Evolutionary conservation across 345 rosid species (phyloP).

Genomic region (Eutrema japonicum): DNA sequence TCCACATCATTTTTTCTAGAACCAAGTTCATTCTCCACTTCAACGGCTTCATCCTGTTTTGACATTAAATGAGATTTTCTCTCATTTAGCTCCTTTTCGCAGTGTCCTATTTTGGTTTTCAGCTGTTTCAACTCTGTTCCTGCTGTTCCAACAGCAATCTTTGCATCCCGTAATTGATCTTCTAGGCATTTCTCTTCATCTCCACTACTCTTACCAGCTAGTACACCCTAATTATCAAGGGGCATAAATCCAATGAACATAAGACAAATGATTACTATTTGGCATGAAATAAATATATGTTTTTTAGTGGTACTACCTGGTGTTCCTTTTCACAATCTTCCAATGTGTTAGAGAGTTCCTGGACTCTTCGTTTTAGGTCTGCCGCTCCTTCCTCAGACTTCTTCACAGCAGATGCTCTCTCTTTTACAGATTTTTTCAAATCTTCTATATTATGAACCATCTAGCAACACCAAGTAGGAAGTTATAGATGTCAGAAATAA

Average conservation of each 20-base stretch:
- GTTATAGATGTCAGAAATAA: slow-evolving; percentile 21
- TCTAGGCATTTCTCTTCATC: slow-evolving; percentile 97
- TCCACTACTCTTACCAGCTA: slow-evolving; percentile 95
- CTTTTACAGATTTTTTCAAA: slow-evolving; percentile 71
- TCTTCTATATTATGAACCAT: slow-evolving; percentile 73
- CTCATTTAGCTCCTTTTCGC: slow-evolving; percentile 84
- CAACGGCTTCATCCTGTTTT: slow-evolving; percentile 77
- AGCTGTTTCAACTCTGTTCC: slow-evolving; percentile 88
- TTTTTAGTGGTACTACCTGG: slow-evolving; percentile 57
- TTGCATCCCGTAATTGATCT: slow-evolving; percentile 94
- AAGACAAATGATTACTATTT: slow-evolving; percentile 4
- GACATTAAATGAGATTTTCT: slow-evolving; percentile 69
- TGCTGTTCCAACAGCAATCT: slow-evolving; percentile 83
- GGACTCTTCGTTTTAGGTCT: slow-evolving; percentile 65
- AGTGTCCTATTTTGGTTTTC: slow-evolving; percentile 80
- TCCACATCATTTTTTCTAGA: slow-evolving; percentile 71
- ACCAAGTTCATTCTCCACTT: slow-evolving; percentile 75
- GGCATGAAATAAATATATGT: slow-evolving; percentile 13
- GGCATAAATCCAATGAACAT: slow-evolving; percentile 34
- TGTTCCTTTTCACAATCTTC: slow-evolving; percentile 81
- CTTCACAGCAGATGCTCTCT: slow-evolving; percentile 69
- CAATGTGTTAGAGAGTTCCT: slow-evolving; percentile 73
- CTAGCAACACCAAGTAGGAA: slow-evolving; percentile 51
- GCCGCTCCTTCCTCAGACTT: slow-evolving; percentile 87
- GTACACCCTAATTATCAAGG: slow-evolving; percentile 66